Base-by-base conservation (phyloP, 2,329 filamentous ascomycete species). In the Xylariaceae sp. region DNA sequence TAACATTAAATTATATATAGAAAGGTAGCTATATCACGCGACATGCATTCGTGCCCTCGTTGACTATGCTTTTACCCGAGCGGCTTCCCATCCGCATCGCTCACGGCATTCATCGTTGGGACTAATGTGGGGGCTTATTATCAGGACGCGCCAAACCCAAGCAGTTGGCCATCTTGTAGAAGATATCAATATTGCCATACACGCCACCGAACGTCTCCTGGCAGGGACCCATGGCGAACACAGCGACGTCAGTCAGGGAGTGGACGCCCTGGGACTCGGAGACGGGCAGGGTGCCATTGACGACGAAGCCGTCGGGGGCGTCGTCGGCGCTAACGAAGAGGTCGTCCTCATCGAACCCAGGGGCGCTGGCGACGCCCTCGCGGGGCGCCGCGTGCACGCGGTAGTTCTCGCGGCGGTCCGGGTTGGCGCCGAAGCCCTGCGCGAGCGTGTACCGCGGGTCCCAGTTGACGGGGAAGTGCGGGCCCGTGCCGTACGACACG, bases 391-490 rank as follows among this genome's bases (percentile, higher is more conserved):
- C 85, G 76, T 86, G 86, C 14, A 93, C 85, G 61, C 81, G 81
- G 79, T 87, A 96, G 75, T 89, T 83, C 78, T 96, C 91, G 20
- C 89, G 81, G 66, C 81, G 85, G 71, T 96, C 91, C 0, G 91
- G 91, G 68, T 83, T 82, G 29, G 89, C 89, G 47, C 80, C 84
- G 32, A 91, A 73, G 49, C 91, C 91, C 41, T 86, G 82, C 53
- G 89, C 90, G 48, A 96, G 84, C 55, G 89, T 89, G 75, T 93
- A 95, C 29, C 91, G 84, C 14, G 91, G 91, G 70, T 91, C 88
- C 90, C 91, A 95, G 78, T 91, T 91, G 60, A 83, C 79, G 19
- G 91, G 91, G 80, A 95, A 96, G 76, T 89, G 84, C 64, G 84
- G 80, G 49, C 88, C 88, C 20, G 89, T 89, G 65, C 81, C 82